phyloP scores from a whole-genome alignment of 2,329 filamentous ascomycete genomes.

The Nectriaceae sp. region DNA sequence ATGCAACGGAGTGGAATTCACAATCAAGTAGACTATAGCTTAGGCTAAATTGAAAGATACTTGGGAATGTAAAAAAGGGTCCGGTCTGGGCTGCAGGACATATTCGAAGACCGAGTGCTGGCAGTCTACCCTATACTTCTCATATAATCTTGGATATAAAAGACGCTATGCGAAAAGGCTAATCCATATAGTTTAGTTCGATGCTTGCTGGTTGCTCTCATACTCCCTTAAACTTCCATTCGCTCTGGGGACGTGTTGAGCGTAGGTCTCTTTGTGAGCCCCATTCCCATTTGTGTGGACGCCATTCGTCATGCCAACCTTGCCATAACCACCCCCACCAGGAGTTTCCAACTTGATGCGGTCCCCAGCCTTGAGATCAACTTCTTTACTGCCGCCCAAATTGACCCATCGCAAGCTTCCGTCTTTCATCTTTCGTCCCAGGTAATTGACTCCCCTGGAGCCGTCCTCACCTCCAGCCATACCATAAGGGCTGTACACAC shows the following conservation, averaged over 20 bases:
- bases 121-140: too few relatives aligned
- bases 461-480: slow-evolving; percentile 34
- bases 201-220: background rate
- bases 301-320: background rate
- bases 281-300: background rate
- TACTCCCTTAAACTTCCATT: background rate
- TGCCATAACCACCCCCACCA: slow-evolving; percentile 25
- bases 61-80: too few relatives aligned
- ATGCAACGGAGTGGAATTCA: too few relatives aligned
- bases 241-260: background rate
- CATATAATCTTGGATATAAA: too few relatives aligned
- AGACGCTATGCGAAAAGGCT: too few relatives aligned
- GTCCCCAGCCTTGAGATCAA: slow-evolving; percentile 33
- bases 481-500: slow-evolving; percentile 36
- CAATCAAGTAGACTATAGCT: too few relatives aligned
- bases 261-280: background rate
- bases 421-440: slow-evolving; percentile 24
- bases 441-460: slow-evolving; percentile 30
- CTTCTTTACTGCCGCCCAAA: slow-evolving; percentile 33
- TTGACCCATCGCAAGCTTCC: slow-evolving; percentile 28
- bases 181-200: too few relatives aligned
- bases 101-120: too few relatives aligned
- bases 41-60: too few relatives aligned
- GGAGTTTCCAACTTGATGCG: slow-evolving; percentile 34
- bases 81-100: too few relatives aligned